Percentiles rank a stretch among this genome's conserved stretches.
phyloP scores from a whole-genome alignment of 2,329 filamentous ascomycete species.

The Elsinoe fawcettii region DNA sequence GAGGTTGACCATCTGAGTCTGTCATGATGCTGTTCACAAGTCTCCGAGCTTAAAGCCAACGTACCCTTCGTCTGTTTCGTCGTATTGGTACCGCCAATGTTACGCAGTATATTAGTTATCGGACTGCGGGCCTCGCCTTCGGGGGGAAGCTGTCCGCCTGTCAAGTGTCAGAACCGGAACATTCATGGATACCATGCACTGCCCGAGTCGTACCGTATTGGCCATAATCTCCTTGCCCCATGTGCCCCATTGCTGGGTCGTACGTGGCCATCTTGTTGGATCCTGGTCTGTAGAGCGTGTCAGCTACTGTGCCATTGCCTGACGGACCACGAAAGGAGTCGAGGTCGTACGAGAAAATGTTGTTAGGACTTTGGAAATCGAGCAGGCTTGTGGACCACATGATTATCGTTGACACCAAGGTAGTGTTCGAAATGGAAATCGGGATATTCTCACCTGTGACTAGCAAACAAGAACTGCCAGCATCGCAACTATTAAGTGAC shows the following conservation, averaged over 20 bases:
- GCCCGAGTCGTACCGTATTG: slow-evolving; percentile 9
- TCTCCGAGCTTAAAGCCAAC: background rate
- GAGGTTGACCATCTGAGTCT: slow-evolving; percentile 66
- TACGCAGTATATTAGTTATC: slow-evolving; percentile 49
- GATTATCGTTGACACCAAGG: background rate
- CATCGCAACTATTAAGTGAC: slow-evolving; percentile 10
- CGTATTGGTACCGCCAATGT: slow-evolving; percentile 62
- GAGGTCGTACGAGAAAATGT: slow-evolving; percentile 8
- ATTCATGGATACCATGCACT: background rate
- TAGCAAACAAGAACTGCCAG: slow-evolving; percentile 9
- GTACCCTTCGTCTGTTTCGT: slow-evolving; percentile 44
- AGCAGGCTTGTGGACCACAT: slow-evolving; percentile 6
- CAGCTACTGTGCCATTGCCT: background rate
- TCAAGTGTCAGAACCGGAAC: slow-evolving; percentile 8
- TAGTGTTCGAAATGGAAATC: background rate
- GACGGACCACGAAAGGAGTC: background rate
- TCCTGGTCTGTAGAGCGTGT: background rate
- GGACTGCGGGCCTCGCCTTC: slow-evolving; percentile 21
- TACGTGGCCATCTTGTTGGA: slow-evolving; percentile 3
- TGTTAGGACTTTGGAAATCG: slow-evolving; percentile 1
- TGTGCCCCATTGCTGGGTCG: background rate
- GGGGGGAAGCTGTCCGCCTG: background rate
- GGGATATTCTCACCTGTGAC: slow-evolving; percentile 8
- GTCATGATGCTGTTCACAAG: slow-evolving; percentile 13
- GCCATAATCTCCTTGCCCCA: slow-evolving; percentile 1